Percentiles rank a stretch among this genome's conserved stretches.
phyloP scores from a whole-genome alignment of 495 filamentous ascomycete genomes.

The Tuber aestivum region DNA sequence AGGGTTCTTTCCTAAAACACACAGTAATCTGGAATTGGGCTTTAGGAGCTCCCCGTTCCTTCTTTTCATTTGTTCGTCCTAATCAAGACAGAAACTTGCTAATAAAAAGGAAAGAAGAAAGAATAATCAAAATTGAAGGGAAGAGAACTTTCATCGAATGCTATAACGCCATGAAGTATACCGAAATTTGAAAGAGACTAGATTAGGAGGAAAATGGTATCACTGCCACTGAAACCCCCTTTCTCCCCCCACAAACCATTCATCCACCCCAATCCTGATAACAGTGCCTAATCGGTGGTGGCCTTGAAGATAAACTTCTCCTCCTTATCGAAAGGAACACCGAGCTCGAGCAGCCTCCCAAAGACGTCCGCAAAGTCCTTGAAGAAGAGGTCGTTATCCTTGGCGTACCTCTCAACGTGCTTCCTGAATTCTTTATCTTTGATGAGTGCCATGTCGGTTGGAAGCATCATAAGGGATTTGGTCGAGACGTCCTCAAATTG shows the following conservation, averaged over 20 bases:
- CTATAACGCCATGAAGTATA: neutral
- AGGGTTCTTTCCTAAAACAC: neutral
- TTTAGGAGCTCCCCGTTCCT: neutral
- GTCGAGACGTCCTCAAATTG: conserved; percentile 62
- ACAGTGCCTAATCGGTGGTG: conserved; percentile 44
- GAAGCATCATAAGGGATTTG: conserved; percentile 94
- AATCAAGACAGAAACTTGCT: neutral
- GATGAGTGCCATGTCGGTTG: conserved; percentile 79
- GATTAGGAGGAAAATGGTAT: conserved; percentile 5
- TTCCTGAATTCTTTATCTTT: conserved; percentile 82
- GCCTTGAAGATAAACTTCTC: conserved; percentile 73
- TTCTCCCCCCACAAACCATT: neutral
- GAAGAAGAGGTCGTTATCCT: conserved; percentile 88
- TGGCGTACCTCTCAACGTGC: conserved; percentile 84
- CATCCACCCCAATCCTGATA: neutral
- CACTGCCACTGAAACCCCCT: neutral
- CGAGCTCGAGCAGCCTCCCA: conserved; percentile 82
- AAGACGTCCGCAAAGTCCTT: conserved; percentile 78
- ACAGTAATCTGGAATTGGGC: neutral
- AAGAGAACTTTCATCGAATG: neutral
- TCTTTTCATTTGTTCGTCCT: neutral
- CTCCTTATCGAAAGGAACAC: conserved; percentile 77
- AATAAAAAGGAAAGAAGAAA: neutral
- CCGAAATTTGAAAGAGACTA: neutral
- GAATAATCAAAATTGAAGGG: neutral